phyloP scores from a whole-genome alignment of 1,139 yeast genomes.

The Suhomyces bribrorum region DNA sequence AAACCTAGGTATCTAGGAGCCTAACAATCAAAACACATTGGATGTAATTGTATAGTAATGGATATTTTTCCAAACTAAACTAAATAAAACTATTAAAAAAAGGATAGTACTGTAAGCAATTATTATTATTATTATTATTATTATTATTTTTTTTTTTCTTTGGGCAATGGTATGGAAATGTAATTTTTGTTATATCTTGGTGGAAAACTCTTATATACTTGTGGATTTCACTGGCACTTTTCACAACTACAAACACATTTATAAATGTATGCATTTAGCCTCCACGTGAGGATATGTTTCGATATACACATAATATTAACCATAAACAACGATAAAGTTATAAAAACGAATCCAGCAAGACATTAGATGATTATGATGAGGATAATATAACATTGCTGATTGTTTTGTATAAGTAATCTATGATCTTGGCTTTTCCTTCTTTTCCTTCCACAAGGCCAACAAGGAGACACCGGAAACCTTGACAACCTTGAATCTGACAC shows the following conservation, averaged over 20 bases:
- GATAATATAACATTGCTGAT: constrained; percentile 12
- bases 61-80: no score
- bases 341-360: constrained; percentile 13
- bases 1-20: constrained; percentile 46
- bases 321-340: constrained; percentile 11
- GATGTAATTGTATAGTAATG: background rate
- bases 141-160: no score
- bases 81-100: no score
- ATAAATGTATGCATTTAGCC: constrained; percentile 22
- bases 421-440: constrained; percentile 99
- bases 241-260: background rate
- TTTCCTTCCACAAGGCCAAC: constrained; percentile 99
- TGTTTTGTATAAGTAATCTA: constrained; percentile 39
- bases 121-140: no score
- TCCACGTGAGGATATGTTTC: constrained; percentile 17
- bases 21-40: background rate
- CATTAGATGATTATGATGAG: constrained; percentile 12
- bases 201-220: no score
- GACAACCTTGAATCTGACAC: constrained; percentile 99
- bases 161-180: no score
- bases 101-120: no score
- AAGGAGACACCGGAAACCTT: constrained; percentile 99
- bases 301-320: constrained; percentile 24
- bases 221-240: no score
- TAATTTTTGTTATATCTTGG: no score